Base-by-base conservation (phyloP, 1,284 basidiomycete species). In the Thecaphora frezii region DNA sequence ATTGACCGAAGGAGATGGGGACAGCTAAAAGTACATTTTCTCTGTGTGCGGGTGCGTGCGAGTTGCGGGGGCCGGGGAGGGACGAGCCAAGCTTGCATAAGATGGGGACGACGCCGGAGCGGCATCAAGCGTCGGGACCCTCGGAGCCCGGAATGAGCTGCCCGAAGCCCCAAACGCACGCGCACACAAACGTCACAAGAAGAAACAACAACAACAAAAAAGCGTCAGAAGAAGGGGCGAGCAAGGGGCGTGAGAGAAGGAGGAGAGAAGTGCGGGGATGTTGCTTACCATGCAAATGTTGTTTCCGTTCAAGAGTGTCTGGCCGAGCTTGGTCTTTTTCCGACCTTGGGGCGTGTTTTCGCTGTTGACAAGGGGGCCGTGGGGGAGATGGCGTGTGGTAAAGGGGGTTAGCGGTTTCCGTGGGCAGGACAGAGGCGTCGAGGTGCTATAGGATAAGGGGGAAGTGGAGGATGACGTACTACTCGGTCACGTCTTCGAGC, bases 251-350 rank as follows among this genome's bases (percentile, higher is more conserved):
- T 30, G 28, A 30, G 28, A 14, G 8, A 14, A 30, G 8, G 28
- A 7, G 28, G 28, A 14, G 28, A 39, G 38, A 41, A 19, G 14
- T 18, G 9, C 1, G 5, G n/a, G n/a, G n/a, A n/a, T n/a, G n/a
- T n/a, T 5, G 50, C 74, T 83, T 54, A 94, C 93, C 88, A 98
- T 96, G 77, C 92, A 93, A 54, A 98, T 97, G 72, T 96, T 97
- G 82, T 96, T 97, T 12, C 94, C 94, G 74, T 98, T 98, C 57
- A 98, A 80, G 43, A 98, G 82, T 21, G 94, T 98, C 81, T 97
- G 91, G 5, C 88, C 86, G 22, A 98, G 84, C 59, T 87, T 85
- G 10, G 89, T 96, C 80, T 86, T 87, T 77, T 89, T 91, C 61
- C 84, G 81, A 3, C 93, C 94, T 79, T 89, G 83, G 5, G 89